Base-by-base conservation (phyloP, 1,284 basidiomycete species). In the Irpex lacteus region DNA sequence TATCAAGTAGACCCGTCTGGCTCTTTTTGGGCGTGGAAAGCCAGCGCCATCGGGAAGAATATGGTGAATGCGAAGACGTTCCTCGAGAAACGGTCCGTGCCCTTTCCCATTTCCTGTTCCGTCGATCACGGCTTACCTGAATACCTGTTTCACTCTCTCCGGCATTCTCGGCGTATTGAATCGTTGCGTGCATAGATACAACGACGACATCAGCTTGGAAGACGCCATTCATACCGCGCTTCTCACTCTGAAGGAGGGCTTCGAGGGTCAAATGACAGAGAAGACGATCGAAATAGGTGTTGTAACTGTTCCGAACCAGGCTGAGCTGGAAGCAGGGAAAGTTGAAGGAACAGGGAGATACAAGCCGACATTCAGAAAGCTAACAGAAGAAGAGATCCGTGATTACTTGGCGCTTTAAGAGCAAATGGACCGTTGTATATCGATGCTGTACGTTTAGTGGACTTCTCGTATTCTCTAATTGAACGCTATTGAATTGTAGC, bases 21-120 rank as follows among this genome's bases (percentile, higher is more conserved):
- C 56, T 96, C 94, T 57, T 99, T 95, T 80, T 98, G 96, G 96
- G 96, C 98, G 60, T 99, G 98, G 98, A 99, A 99, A 78, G 98
- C 98, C 11, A 97, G 94, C 74, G 98, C 98, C 13, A 99, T 99
- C 72, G 98, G 98, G 49, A 99, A 99, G 83, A 99, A 99, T 80
- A 98, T 98, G 95, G 90, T 96, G 62, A 99, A 99, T 74, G 98
- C 96, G 61, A 99, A 99, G 80, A 98, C 98, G 1, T 99, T 99
- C 80, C 79, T 99, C 69, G 98, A 99, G 81, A 99, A 99, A 80
- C 87, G 96, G 94, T 95, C 70, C 71, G 88, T 78, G 8, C 34
- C 40, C 32, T 13, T 40, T 59, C 36, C 54, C 9, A 37, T 52
- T 36, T 60, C 54, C 54, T 61, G 65, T 66, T 66, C 21, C 34